phyloP scores from a whole-genome alignment of 495 filamentous ascomycete species.

The Aspergillus coremiiformis region DNA sequence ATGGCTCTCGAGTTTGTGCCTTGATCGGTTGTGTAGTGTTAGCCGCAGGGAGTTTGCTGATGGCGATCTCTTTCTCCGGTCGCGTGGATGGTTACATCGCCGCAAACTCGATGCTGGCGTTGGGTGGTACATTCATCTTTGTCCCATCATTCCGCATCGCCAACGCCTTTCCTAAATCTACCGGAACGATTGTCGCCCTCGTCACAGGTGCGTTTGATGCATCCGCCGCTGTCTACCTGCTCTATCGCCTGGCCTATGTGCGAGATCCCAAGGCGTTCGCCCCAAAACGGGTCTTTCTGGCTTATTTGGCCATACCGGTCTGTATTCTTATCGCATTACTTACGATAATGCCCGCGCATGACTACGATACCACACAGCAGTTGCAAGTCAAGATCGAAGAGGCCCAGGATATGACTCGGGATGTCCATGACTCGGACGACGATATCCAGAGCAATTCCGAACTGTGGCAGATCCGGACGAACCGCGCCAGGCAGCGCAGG shows the following conservation, averaged over 20 bases:
- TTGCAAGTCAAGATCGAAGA: constrained; percentile 58
- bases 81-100: constrained; percentile 56
- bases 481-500: constrained; percentile 53
- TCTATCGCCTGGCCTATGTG: constrained; percentile 56
- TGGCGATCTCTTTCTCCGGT: constrained; percentile 49
- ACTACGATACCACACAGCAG: constrained; percentile 55
- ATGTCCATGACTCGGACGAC: constrained; percentile 58
- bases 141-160: constrained; percentile 64
- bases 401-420: constrained; percentile 34
- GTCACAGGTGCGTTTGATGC: constrained; percentile 69
- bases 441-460: constrained; percentile 37
- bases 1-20: constrained; percentile 55
- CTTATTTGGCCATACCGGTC: constrained; percentile 52
- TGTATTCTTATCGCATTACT: constrained; percentile 49
- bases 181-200: constrained; percentile 58
- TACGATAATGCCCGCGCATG: constrained; percentile 53
- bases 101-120: constrained; percentile 56
- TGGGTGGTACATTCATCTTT: constrained; percentile 64
- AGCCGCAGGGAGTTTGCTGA: constrained; percentile 48
- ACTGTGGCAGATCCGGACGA: constrained; percentile 45
- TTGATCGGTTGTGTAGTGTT: constrained; percentile 48
- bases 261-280: constrained; percentile 41
- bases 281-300: constrained; percentile 57
- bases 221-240: constrained; percentile 58
- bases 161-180: constrained; percentile 61